phyloP scores from a whole-genome alignment of 805 yeast genomes.

The Zygoascus flipseniorum region DNA sequence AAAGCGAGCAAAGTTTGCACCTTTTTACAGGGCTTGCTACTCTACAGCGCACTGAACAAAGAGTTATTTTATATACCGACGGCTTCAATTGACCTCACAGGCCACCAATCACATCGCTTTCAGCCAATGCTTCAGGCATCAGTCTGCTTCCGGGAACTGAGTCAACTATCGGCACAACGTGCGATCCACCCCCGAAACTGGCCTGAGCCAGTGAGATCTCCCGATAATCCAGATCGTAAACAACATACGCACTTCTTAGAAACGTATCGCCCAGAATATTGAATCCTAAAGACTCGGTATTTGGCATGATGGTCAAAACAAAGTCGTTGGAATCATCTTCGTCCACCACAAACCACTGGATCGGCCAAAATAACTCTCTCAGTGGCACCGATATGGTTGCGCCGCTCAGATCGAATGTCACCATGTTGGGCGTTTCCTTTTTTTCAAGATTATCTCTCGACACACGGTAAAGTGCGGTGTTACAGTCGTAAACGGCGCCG shows the following conservation, averaged over 20 bases:
- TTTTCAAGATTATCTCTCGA: conserved; percentile 21
- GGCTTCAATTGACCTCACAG: no score
- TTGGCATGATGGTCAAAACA: conserved; percentile 12
- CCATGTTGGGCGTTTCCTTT: conserved; percentile 14
- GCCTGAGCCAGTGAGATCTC: conserved; percentile 51
- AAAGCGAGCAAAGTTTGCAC: no score
- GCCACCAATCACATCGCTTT: no score
- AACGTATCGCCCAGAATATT: conserved; percentile 48
- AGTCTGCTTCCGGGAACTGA: conserved; percentile 15
- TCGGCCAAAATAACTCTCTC: conserved; percentile 22
- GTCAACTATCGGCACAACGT: conserved; percentile 22
- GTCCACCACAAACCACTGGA: conserved; percentile 20
- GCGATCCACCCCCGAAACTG: conserved; percentile 17
- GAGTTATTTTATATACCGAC: no score
- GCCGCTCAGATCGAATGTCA: conserved; percentile 47
- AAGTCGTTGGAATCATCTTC: conserved; percentile 6
- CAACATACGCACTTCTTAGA: conserved; percentile 54
- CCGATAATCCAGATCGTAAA: conserved; percentile 51
- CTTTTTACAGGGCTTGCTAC: no score
- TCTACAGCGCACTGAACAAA: no score
- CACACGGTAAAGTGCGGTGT: conserved; percentile 34
- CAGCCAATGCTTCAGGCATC: neutral
- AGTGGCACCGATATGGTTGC: conserved; percentile 35
- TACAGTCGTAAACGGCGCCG: conserved; percentile 33
- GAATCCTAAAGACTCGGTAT: conserved; percentile 12